A percentile compares a stretch with the other conserved stretches of the same genome.
These are phyloP conservation scores for Tylopilus vinaceipallidus DNA, from an alignment of 768 basidiomycete species.

Conservation along the genomic window DNA sequence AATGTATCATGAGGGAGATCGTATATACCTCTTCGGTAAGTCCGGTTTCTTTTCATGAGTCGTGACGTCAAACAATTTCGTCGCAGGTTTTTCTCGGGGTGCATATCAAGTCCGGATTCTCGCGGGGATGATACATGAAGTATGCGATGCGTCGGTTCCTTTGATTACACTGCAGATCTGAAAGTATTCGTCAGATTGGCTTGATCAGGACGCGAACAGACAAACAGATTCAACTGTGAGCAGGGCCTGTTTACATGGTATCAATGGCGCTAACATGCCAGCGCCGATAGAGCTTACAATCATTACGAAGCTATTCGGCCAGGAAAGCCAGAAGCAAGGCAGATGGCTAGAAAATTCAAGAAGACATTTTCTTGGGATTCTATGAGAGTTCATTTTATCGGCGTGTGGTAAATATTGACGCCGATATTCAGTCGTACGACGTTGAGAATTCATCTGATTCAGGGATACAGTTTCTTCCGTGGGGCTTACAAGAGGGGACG, in stretches of 20 bases:
- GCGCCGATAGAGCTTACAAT: neutral
- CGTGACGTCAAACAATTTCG: neutral
- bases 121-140: neutral
- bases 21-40: neutral
- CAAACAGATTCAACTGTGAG: neutral
- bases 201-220: neutral
- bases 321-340: neutral
- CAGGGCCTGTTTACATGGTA: no score
- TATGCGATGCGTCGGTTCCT: neutral
- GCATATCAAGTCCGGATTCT: slow-evolving; percentile 1
- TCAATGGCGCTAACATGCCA: no score
- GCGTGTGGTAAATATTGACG: slow-evolving; percentile 39
- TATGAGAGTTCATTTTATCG: no score
- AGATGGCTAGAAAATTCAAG: neutral
- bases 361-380: slow-evolving; percentile 24
- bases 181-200: neutral
- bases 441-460: neutral
- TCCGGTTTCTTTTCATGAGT: neutral
- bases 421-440: neutral
- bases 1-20: neutral
- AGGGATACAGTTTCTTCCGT: slow-evolving; percentile 65
- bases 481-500: slow-evolving; percentile 44
- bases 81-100: neutral
- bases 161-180: neutral
- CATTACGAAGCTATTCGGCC: neutral